These are phyloP conservation scores for Arthrobotrys iridis DNA, from an alignment of 2,329 filamentous ascomycete genomes.

Conservation along the genomic window DNA sequence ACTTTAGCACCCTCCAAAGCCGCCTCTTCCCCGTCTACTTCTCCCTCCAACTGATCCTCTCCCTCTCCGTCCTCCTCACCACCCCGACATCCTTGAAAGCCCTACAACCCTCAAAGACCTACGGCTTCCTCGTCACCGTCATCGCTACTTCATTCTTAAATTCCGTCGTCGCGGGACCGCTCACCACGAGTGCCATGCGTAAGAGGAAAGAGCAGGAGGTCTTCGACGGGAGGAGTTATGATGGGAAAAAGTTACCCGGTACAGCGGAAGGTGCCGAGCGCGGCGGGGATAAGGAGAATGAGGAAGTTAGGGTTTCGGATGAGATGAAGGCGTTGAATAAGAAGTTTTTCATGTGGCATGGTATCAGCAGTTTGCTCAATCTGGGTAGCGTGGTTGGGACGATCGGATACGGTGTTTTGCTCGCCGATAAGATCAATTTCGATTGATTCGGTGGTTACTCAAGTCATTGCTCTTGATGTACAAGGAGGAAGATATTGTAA, in stretches of 20 bases:
- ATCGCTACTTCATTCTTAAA: slow-evolving; percentile 49
- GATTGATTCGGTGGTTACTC: neutral
- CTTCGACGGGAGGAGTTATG: slow-evolving; percentile 32
- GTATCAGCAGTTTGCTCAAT: slow-evolving; percentile 82
- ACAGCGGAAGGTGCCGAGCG: slow-evolving; percentile 57
- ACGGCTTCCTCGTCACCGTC: slow-evolving; percentile 27
- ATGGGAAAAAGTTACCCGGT: slow-evolving; percentile 20
- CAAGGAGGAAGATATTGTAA: too few species aligned
- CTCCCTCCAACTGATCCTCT: slow-evolving; percentile 78
- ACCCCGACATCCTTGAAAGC: slow-evolving; percentile 71
- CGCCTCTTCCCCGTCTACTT: slow-evolving; percentile 91
- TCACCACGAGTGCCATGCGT: slow-evolving; percentile 77
- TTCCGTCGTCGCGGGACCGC: slow-evolving; percentile 71
- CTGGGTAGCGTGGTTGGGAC: slow-evolving; percentile 75
- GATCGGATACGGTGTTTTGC: slow-evolving; percentile 78
- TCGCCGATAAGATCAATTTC: slow-evolving; percentile 68
- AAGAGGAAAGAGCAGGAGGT: slow-evolving; percentile 78
- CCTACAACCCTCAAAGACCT: slow-evolving; percentile 27
- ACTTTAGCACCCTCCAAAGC: slow-evolving; percentile 83
- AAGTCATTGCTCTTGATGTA: too few species aligned
- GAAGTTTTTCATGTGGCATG: slow-evolving; percentile 81
- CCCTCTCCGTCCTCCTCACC: slow-evolving; percentile 78
- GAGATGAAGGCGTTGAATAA: slow-evolving; percentile 86
- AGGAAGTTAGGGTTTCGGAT: slow-evolving; percentile 78
- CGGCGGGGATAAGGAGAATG: slow-evolving; percentile 71